Base-by-base conservation (phyloP, 2,329 filamentous ascomycete genomes). In the Monilinia fructigena region DNA sequence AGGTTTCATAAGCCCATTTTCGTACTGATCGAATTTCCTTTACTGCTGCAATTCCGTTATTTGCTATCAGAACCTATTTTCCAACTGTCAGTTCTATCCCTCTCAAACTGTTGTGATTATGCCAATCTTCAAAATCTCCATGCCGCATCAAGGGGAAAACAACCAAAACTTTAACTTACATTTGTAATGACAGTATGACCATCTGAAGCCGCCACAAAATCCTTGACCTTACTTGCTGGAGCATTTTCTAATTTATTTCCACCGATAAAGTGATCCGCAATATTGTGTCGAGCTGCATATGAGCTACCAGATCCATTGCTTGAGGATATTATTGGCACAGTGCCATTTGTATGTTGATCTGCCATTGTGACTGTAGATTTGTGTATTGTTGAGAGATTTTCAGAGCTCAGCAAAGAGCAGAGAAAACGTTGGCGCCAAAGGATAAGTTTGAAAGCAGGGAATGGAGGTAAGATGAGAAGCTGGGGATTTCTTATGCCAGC, bases 1-100 rank as follows among this genome's bases (percentile, higher is more conserved):
- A 99, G 10, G 92, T 96, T 82, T 99, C 95, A 88, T 99, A 99
- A 69, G 95, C 95, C 95, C 95, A 99, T 93, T 98, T 99, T 80
- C 95, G 91, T 77, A 99, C 94, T 68, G 94, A 98, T 79, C 95
- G 89, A 78, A 99, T 99, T 81, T 99, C 95, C 82, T 99, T 99
- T 80, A 99, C 95, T 77, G 95, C 95, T 62, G 95, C 95, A 80
- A 99, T 99, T 85, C 95, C 95, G 83, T 99, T 99, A 85, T 99
- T 99, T 78, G 95, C 95, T 80, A 99, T 99, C 71, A 99, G 86
- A 65, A 98, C 93, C 94, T 98, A 76, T 60, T 26, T 3, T 3
- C 23, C 42, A 23, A 26, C 8, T 55, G 53, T 67, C 40, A 65
- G 55, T 28, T 28, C 18, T 23, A 3, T 40, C 54, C 6, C 18